phyloP scores from a whole-genome alignment of 352 stramenopile species.

The Pythium folliculosum region DNA sequence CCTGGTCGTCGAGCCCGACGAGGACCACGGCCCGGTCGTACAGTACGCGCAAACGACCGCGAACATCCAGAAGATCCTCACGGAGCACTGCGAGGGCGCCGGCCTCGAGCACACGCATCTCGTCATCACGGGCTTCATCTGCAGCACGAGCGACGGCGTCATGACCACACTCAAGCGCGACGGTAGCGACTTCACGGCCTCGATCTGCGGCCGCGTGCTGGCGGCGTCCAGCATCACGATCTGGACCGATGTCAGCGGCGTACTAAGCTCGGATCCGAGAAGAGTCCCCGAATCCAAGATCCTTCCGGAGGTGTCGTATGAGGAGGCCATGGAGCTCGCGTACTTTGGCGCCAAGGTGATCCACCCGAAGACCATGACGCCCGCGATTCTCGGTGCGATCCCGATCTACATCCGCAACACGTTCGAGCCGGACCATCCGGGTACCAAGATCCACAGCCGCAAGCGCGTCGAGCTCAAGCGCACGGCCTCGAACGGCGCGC shows the following conservation, averaged over 20 bases:
- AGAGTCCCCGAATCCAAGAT: slow-evolving; percentile 92
- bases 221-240: slow-evolving; percentile 92
- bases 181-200: slow-evolving; percentile 97
- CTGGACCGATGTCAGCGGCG: slow-evolving; percentile 97
- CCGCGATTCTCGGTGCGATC: slow-evolving; percentile 88
- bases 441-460: slow-evolving; percentile 77
- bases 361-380: slow-evolving; percentile 96
- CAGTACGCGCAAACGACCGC: slow-evolving; percentile 71
- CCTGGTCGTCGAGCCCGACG: slow-evolving; percentile 75
- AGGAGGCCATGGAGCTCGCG: slow-evolving; percentile 98
- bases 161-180: slow-evolving; percentile 96
- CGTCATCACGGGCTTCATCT: slow-evolving; percentile 97
- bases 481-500: slow-evolving; percentile 57
- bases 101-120: slow-evolving; percentile 63
- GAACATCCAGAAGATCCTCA: slow-evolving; percentile 64
- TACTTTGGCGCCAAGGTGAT: slow-evolving; percentile 99
- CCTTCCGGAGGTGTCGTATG: slow-evolving; percentile 93
- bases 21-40: slow-evolving; percentile 76
- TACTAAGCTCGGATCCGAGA: slow-evolving; percentile 94
- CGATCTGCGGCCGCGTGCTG: slow-evolving; percentile 95
- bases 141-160: slow-evolving; percentile 93
- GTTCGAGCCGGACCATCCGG: slow-evolving; percentile 88
- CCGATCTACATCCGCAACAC: slow-evolving; percentile 98
- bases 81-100: slow-evolving; percentile 36
- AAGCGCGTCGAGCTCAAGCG: slow-evolving; percentile 62